Evolutionary conservation across 2,329 filamentous ascomycete genomes (phyloP), one percentile per base, ranked within the genome.

Genomic region (Grosmannia huntii): DNA sequence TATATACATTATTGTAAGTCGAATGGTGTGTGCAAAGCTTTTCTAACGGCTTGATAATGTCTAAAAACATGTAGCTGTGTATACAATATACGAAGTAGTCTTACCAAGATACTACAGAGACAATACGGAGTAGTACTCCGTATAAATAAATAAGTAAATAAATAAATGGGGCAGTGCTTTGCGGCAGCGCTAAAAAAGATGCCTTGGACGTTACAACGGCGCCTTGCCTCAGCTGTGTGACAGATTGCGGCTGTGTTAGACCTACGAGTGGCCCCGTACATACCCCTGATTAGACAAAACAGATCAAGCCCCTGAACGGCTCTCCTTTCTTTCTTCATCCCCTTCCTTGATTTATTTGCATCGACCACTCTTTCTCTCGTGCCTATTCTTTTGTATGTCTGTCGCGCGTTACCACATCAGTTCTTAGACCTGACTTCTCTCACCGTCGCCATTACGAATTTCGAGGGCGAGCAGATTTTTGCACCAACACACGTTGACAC

Each of bases 201-300:
- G 49, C 49, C 25, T 51, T 23, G 7, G 25, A 5, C 28, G 12
- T 44, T 48, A 9, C 28, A 57, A 57, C 56, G 56, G 56, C 50
- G 50, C 31, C 10, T 19, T 58, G 46, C 56, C 23, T 57, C 56
- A 57, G 56, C 28, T 57, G 4, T 57, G 56, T 53, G 31, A 36
- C 56, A 54, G 44, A 58, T n/a, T 36, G 51, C 51, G 56, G 56
- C 50, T 54, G 51, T 48, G 28, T n/a, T 53, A 23, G 28, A 28
- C 28, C n/a, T 19, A 53, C 1, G 23, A 27, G 33, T 28, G 33
- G 36, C 21, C 9, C 52, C 36, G 28, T 28, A 28, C 52, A 54
- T 31, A 41, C 53, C 53, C 53, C 36, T 46, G 23, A 46, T 48
- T 16, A 55, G 33, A 55, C 38, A 48, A 41, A 38, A 23, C 33